Evolutionary conservation across 2,329 filamentous ascomycete species (phyloP).

Genomic region (Calonectria pauciramosa): DNA sequence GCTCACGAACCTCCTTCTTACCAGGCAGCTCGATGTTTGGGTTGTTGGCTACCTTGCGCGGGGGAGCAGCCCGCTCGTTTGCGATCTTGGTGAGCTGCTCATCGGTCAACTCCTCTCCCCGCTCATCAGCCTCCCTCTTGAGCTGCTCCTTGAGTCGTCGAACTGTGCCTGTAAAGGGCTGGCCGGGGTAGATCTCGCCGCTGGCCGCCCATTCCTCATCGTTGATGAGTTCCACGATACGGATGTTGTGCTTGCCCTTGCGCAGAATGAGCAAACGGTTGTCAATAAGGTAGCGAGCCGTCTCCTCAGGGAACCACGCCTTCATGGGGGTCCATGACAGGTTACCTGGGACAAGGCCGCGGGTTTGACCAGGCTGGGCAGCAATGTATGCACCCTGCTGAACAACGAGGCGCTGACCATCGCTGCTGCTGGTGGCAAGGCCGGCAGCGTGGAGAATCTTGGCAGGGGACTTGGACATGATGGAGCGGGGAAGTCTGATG

Average conservation of each 20-base stretch:
- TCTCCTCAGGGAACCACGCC: constrained; percentile 69
- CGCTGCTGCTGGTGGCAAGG: constrained; percentile 67
- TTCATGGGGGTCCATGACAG: constrained; percentile 75
- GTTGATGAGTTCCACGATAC: constrained; percentile 70
- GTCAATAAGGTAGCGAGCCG: constrained; percentile 72
- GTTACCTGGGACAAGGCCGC: constrained; percentile 62
- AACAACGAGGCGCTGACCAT: constrained; percentile 70
- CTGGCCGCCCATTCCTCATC: constrained; percentile 67
- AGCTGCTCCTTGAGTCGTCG: constrained; percentile 58
- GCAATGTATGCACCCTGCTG: constrained; percentile 73
- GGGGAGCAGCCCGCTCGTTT: constrained; percentile 34
- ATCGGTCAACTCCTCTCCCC: constrained; percentile 47
- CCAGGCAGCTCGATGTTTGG: constrained; percentile 56
- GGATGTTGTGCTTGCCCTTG: constrained; percentile 74
- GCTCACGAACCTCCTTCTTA: constrained; percentile 50
- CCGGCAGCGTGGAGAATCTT: constrained; percentile 72
- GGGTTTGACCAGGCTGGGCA: constrained; percentile 59
- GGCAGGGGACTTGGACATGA: constrained; percentile 70
- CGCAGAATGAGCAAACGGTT: constrained; percentile 71
- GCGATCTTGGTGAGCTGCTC: constrained; percentile 43
- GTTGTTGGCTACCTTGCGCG: constrained; percentile 55
- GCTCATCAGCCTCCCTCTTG: constrained; percentile 51
- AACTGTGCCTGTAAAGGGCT: constrained; percentile 63
- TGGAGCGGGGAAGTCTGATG: constrained; percentile 70
- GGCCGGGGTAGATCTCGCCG: constrained; percentile 66